Evolutionary conservation across 768 basidiomycete species (phyloP), one percentile per base, ranked within the genome.

Genomic region (Lactarius trivialis): DNA sequence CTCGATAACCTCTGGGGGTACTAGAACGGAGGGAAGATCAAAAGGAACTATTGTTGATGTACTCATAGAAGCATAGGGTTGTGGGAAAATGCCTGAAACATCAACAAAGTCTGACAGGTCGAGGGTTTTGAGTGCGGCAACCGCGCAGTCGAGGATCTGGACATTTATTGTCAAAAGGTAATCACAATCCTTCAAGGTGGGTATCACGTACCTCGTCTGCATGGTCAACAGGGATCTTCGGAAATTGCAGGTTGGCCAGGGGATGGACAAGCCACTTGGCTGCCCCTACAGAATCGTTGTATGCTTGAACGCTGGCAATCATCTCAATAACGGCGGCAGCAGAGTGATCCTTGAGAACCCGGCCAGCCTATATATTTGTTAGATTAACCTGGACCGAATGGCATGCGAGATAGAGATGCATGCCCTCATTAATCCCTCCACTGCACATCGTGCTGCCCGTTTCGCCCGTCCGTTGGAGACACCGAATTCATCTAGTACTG

Each of bases 401-500:
- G 3, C 4, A 45, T 15, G 50, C 17, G 26, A 37, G 43, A 52
- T 11, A 21, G 30, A 45, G 14, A 69, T 19, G 39, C 82, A 52
- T 65, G 86, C 85, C 60, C 90, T 86, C 72, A 93, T 82, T 0
- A 93, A 75, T 9, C 89, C 89, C 73, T 93, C 91, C 6, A 84
- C 86, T 11, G 89, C 89, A 72, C 91, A 91, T 11, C 91, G 73
- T 0, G 86, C 89, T 0, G 91, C 90, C 51, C 84, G 81, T 73
- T 91, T 87, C 2, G 89, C 91, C 19, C 92, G 83, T n/a, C 86
- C 84, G 66, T 88, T 85, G 4, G 91, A 92, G 2, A 91, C 89
- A 52, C 89, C 89, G 60, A 94, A 92, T 70, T 94, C 93, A 69
- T 93, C 91, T 21, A 97, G 77, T 3, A 96, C 95, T 1, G 87